Evolutionary conservation across 345 rosid genomes (phyloP).

Genomic region (Salix arbutifolia): DNA sequence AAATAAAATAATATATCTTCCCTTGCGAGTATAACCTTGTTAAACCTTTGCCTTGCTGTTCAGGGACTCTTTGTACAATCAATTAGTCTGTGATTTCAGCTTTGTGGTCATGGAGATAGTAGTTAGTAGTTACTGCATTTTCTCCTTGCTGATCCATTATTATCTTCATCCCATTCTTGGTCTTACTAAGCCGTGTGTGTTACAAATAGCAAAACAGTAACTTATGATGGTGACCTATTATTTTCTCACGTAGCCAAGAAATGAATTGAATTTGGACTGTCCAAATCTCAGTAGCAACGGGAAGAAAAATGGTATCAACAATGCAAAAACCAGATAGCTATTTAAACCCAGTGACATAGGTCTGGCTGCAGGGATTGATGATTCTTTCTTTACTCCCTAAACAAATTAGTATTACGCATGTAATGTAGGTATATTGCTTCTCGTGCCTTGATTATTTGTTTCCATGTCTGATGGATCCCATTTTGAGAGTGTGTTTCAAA

Average conservation of each 20-base stretch:
- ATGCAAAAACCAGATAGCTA: background rate
- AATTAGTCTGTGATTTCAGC: background rate
- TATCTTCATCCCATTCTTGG: background rate
- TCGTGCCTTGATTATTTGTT: background rate
- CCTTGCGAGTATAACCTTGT: background rate
- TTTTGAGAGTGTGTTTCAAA: background rate
- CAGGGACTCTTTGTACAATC: background rate
- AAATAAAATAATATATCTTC: background rate
- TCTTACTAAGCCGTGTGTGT: background rate
- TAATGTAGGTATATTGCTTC: background rate
- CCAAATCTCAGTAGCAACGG: background rate
- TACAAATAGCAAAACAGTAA: background rate
- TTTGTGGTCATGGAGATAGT: background rate
- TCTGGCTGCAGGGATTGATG: background rate
- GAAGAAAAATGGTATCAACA: background rate
- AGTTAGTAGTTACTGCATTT: background rate
- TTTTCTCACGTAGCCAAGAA: background rate
- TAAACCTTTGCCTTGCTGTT: background rate
- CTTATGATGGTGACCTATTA: background rate
- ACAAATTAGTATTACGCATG: background rate
- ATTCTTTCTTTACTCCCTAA: background rate
- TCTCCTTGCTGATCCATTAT: background rate
- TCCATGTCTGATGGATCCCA: background rate
- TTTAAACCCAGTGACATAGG: background rate
- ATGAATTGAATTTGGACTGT: background rate